Base-by-base conservation (phyloP, 139 green algal species). In the Diplosphaera chodatii region DNA sequence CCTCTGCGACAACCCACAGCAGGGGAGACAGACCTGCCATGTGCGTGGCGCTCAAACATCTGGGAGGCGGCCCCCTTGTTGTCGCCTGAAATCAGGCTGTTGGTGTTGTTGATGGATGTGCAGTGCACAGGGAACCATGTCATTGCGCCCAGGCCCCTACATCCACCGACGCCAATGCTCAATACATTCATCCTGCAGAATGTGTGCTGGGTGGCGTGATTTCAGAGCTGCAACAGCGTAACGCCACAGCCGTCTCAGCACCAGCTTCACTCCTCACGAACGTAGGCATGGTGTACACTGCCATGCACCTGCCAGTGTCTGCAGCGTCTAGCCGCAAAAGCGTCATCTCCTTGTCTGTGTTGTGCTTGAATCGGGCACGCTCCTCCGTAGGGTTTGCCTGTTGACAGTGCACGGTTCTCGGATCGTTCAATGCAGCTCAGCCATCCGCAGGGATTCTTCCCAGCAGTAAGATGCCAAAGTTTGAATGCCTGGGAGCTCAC, bases 31-130 rank as follows among this genome's bases (percentile, higher is more conserved):
- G 37, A 59, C 48, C 48, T 59, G 16, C 13, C 22, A 25, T 59
- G 48, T 18, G 48, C 48, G 16, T 59, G 16, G 16, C 73, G 64
- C 80, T 96, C 90, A 48, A 92, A 70, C 25, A 91, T 67, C 71
- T 88, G 88, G 10, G 83, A 79, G 13, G 91, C 91, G 3, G 80
- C 84, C 0, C 88, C 91, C 77, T 96, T 96, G 84, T 96, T 96
- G 79, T 96, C 91, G 1, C 87, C 91, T 18, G 74, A 87, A 33
- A 96, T 80, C 13, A 96, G 81, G 2, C 62, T 73, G 78, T 96
- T 96, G 71, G 87, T 94, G 80, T 93, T 93, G 84, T 96, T 96
- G 77, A 96, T 88, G 33, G 81, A 89, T 29, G 90, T 95, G 81
- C 91, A 91, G 80, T 96, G 91, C 34, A 96, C 91, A 1, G 87